These are phyloP conservation scores for Sutorius australiensis DNA, from an alignment of 768 basidiomycete species.

Conservation along the genomic window DNA sequence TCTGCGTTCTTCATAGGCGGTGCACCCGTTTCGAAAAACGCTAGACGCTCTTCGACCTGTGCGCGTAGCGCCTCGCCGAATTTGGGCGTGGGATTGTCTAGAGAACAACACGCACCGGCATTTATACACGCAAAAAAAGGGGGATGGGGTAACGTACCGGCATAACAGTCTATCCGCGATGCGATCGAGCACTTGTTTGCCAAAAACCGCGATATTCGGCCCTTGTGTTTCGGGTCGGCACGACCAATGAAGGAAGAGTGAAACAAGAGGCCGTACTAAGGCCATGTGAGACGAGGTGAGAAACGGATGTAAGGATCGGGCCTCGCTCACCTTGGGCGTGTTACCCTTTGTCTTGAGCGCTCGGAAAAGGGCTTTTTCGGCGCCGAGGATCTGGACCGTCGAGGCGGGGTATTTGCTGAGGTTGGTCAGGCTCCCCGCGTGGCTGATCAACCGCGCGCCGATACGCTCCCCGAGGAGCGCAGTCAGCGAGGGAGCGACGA, in stretches of 20 bases:
- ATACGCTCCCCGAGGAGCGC: slow-evolving; percentile 90
- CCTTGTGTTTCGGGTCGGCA: slow-evolving; percentile 92
- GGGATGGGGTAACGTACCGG: slow-evolving; percentile 45
- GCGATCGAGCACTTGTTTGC: slow-evolving; percentile 99
- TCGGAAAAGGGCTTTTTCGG: slow-evolving; percentile 96
- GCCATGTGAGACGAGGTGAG: neutral
- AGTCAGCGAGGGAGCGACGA: slow-evolving; percentile 90
- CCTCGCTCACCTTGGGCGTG: slow-evolving; percentile 74
- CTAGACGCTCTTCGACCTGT: slow-evolving; percentile 94
- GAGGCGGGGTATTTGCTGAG: slow-evolving; percentile 97
- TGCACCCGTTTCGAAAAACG: slow-evolving; percentile 90
- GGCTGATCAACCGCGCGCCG: slow-evolving; percentile 88
- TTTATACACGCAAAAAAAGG: neutral
- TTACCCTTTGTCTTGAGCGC: slow-evolving; percentile 99
- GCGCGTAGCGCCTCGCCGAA: slow-evolving; percentile 91
- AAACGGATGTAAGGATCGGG: neutral
- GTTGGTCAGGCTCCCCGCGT: slow-evolving; percentile 95
- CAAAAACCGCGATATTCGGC: slow-evolving; percentile 96
- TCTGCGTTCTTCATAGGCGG: slow-evolving; percentile 90
- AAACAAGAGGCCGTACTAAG: slow-evolving; percentile 93
- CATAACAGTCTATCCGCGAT: slow-evolving; percentile 92
- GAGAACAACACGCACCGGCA: neutral
- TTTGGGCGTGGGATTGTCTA: slow-evolving; percentile 82
- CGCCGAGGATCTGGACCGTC: slow-evolving; percentile 96
- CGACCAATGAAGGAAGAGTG: slow-evolving; percentile 97